These are phyloP conservation scores for Colletotrichum eremochloae DNA, from an alignment of 2,329 filamentous ascomycete genomes.

Conservation along the genomic window DNA sequence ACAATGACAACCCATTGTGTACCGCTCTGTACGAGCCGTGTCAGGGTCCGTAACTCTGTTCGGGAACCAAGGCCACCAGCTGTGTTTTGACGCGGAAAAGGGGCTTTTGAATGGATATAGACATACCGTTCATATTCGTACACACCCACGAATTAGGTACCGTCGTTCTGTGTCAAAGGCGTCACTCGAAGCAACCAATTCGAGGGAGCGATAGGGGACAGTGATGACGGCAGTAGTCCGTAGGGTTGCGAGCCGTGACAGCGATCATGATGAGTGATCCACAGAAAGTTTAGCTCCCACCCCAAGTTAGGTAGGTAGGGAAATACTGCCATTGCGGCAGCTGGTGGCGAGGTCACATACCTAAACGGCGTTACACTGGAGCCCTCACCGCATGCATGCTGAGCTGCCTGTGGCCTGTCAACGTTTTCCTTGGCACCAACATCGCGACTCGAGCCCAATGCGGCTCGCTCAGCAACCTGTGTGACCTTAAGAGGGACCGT, in stretches of 20 bases:
- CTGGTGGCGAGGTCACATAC: constrained; percentile 9
- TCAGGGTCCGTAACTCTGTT: constrained; percentile 25
- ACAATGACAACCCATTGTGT: background rate
- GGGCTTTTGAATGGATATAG: constrained; percentile 9
- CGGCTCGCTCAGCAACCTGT: constrained; percentile 34
- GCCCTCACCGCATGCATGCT: constrained; percentile 21
- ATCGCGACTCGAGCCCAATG: constrained; percentile 40
- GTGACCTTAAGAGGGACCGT: background rate
- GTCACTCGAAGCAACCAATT: background rate
- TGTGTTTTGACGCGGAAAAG: constrained; percentile 9
- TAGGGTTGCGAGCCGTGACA: background rate
- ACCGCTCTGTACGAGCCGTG: constrained; percentile 14
- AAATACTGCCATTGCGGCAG: constrained; percentile 22
- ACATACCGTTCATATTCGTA: background rate
- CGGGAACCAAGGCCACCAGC: constrained; percentile 16
- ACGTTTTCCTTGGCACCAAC: constrained; percentile 28
- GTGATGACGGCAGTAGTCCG: background rate
- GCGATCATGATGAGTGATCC: constrained; percentile 1
- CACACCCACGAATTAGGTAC: background rate
- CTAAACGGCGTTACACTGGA: constrained; percentile 10
- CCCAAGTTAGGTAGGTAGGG: background rate
- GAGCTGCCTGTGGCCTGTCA: constrained; percentile 23
- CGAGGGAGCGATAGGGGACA: background rate
- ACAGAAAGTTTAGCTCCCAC: background rate
- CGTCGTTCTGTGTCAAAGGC: background rate